Percentiles rank a stretch among this genome's conserved stretches.
Evolutionary conservation across 2,329 filamentous ascomycete genomes (phyloP).

Genomic region (Stagonosporopsis cucurbitacearum): DNA sequence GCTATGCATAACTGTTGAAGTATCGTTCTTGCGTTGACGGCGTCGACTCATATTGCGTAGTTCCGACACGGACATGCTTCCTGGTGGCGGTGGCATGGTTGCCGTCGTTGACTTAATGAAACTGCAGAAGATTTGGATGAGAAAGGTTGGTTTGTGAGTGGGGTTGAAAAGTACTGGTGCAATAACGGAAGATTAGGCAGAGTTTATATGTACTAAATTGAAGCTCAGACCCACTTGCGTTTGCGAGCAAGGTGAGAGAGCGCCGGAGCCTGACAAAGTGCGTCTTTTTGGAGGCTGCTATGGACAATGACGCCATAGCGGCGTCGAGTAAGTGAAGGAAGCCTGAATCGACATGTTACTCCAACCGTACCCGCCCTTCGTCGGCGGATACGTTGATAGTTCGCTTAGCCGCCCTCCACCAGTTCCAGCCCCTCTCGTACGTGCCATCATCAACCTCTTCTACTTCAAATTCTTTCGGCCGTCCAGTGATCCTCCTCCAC

Average conservation of each 20-base stretch:
- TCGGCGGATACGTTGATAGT: constrained; percentile 7
- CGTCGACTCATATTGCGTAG: background rate
- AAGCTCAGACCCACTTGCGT: background rate
- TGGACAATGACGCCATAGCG: background rate
- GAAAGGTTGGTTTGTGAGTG: background rate
- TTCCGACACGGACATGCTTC: background rate
- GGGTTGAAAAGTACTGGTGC: background rate
- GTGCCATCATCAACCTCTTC: constrained; percentile 38
- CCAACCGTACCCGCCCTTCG: constrained; percentile 12
- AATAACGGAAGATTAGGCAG: background rate
- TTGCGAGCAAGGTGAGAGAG: background rate
- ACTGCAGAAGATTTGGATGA: background rate
- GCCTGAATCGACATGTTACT: background rate
- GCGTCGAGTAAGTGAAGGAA: background rate
- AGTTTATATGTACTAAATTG: background rate
- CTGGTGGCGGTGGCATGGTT: background rate
- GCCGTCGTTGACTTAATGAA: background rate
- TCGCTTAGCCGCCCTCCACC: constrained; percentile 25
- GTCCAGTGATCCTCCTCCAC: constrained; percentile 35
- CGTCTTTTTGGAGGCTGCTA: background rate
- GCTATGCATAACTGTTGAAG: background rate
- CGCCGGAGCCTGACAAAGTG: background rate
- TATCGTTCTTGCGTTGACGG: background rate
- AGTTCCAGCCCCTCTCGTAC: constrained; percentile 29
- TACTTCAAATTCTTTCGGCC: constrained; percentile 32